A percentile compares a stretch with the other conserved stretches of the same genome.
Evolutionary conservation across 75 land plant genomes (phyloP).

Genomic region (Selaginella tamariscina): DNA sequence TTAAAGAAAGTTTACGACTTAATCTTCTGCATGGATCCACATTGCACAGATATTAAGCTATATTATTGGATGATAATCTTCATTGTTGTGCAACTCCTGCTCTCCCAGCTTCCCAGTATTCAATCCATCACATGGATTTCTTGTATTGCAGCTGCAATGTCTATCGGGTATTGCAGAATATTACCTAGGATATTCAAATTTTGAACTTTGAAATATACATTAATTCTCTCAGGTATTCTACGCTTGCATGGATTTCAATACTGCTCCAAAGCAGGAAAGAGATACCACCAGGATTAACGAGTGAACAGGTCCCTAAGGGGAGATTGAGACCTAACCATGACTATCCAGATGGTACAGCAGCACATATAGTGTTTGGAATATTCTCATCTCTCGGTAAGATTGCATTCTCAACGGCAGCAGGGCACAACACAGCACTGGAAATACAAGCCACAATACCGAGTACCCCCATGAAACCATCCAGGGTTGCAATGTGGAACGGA

Average conservation of each 20-base stretch:
- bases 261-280: too few relatives aligned
- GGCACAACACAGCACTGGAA: not conserved
- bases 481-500: not conserved
- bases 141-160: not conserved
- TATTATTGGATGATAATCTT: not conserved
- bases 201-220: not conserved
- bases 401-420: not conserved
- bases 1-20: not conserved
- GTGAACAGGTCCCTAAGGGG: not conserved
- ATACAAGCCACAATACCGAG: not conserved
- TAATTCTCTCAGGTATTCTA: not conserved
- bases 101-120: not conserved
- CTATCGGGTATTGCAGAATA: conserved; percentile 8
- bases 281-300: too few relatives aligned
- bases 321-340: not conserved
- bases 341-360: not conserved
- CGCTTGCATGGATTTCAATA: not conserved
- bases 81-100: not conserved
- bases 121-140: conserved; percentile 9
- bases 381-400: not conserved
- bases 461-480: not conserved
- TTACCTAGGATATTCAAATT: not conserved
- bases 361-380: not conserved
- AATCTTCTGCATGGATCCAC: not conserved
- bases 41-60: not conserved